Base-by-base conservation (phyloP, 2,329 filamentous ascomycete species). In the Trichoderma sp. region DNA sequence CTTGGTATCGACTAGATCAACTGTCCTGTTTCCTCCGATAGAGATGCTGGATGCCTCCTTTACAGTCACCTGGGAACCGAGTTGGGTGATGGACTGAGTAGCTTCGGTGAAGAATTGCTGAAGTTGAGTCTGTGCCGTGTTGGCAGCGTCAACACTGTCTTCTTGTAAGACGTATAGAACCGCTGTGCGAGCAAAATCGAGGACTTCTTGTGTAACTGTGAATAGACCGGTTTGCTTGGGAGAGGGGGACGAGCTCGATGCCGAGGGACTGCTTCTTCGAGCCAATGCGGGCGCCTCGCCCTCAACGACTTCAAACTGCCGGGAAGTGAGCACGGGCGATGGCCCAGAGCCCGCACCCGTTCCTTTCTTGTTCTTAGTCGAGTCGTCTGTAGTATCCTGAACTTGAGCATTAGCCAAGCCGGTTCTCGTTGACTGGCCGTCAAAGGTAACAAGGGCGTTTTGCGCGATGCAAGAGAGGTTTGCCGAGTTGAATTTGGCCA, bases 401-500 rank as follows among this genome's bases (percentile, higher is more conserved):
- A 81, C 81, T 53, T 81, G 79, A 6, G 81, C 77, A 18, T 81
- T 76, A 5, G 78, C 80, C 16, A 78, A 80, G 21, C 83, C 83
- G 16, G 81, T 78, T 35, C 86, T 83, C 4, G 83, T 81, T 2
- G 85, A 83, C 74, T 83, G 83, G 5, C 92, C 93, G 79, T 94
- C 90, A 83, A 98, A 97, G 0, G 94, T 95, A 18, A 98, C 93
- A 4, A 99, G 88, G 0, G 95, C 93, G 80, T 98, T 98, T 82
- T 98, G 93, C 0, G 92, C 91, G 9, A 91, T 91, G 83, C 97
- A 99, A 73, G 93, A 95, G 18, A 98, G 86, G 78, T 93, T 93
- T 38, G 89, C 90, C 6, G 88, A 85, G 80, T 93, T 96, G 83
- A 98, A 94, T 65, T 95, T 90, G 1, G 92, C 91, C 74, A 98